Evolutionary conservation across 1,284 basidiomycete species (phyloP).

Genomic region (Cystobasidiaceae sp.): DNA sequence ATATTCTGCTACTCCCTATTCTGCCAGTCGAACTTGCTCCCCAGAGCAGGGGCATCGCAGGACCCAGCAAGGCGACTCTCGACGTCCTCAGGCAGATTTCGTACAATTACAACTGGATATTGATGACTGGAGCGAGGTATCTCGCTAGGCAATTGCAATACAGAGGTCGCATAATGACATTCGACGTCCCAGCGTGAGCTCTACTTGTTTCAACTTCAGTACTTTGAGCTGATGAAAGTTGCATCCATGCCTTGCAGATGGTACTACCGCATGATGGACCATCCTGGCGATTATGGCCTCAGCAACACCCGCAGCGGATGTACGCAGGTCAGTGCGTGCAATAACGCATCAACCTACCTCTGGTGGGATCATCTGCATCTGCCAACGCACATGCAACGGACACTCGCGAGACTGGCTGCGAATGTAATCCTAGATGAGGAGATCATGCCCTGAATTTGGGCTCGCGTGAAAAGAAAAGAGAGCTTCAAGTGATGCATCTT

Average conservation of each 20-base stretch:
- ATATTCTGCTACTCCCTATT: conserved; percentile 20
- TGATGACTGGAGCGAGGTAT: conserved; percentile 1
- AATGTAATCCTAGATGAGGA: no score
- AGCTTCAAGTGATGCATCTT: no score
- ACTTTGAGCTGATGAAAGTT: neutral
- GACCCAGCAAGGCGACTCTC: neutral
- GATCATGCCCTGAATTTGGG: no score
- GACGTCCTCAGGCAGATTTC: neutral
- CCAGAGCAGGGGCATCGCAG: neutral
- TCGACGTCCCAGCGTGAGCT: conserved; percentile 10
- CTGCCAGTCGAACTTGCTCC: conserved; percentile 20
- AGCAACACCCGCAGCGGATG: neutral
- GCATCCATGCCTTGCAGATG: neutral
- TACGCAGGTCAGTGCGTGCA: neutral
- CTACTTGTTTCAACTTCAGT: neutral
- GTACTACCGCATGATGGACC: conserved; percentile 11
- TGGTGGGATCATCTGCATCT: neutral
- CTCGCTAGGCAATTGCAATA: neutral
- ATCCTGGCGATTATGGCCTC: conserved; percentile 1
- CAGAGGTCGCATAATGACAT: conserved; percentile 22
- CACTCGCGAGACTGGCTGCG: neutral
- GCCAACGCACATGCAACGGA: neutral
- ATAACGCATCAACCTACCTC: neutral
- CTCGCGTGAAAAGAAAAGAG: no score
- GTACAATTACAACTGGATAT: neutral